Base-by-base conservation (phyloP, 1,284 basidiomycete genomes). In the Veloporphyrellus conicus region DNA sequence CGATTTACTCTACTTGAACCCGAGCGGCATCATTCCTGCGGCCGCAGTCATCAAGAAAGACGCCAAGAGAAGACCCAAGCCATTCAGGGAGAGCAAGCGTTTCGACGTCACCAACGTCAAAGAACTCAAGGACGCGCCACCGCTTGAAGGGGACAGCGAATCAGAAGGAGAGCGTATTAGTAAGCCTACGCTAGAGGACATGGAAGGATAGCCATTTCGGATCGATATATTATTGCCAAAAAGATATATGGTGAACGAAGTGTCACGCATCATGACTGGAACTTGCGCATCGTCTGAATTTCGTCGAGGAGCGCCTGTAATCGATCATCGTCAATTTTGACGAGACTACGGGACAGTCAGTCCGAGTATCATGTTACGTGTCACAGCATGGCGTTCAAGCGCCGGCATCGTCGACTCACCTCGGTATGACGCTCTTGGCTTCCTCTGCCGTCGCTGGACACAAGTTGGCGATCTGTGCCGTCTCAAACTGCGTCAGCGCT, bases 381-480 rank as follows among this genome's bases (percentile, higher is more conserved):
- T 11, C n/a, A n/a, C n/a, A n/a, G n/a, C n/a, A n/a, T n/a, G n/a
- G 19, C 20, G 11, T n/a, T 15, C n/a, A 12, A 16, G n/a, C 16
- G 31, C 22, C 32, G 20, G 10, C n/a, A 18, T 1, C 27, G n/a
- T 2, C 23, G 8, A 39, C 48, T 10, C 48, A 84, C 89, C 91
- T 94, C 5, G 93, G 92, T 43, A 96, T 77, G 45, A 93, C 77
- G 58, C 90, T 92, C 71, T 93, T 94, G 15, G 93, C 87, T 66
- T 95, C 93, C 55, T 95, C 93, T 4, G 89, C 80, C 53, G 86
- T 83, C 34, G 84, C 88, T 14, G 93, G 90, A 61, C 89, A 91
- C 47, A 96, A 68, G 60, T 94, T 94, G 19, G 90, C 91, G 38
- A 96, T 86, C 61, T 95, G 92, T 2, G 91, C 92, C 18, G 89